Evolutionary conservation across 148 eudicot genomes (phyloP).

Genomic region (Diospyros kaki): DNA sequence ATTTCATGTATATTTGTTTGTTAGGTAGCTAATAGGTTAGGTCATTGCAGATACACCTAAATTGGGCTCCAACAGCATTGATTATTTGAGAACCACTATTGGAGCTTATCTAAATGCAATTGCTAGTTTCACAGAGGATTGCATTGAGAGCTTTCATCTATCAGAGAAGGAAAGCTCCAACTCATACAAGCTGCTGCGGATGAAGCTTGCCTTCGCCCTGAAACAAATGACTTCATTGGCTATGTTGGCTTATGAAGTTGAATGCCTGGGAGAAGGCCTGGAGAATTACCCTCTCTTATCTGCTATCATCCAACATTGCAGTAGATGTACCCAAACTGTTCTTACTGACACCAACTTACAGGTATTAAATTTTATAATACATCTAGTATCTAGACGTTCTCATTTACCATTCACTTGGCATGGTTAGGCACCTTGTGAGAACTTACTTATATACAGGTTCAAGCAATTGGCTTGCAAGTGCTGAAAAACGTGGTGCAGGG

Average conservation of each 20-base stretch:
- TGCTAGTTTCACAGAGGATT: conserved; percentile 47
- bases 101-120: conserved; percentile 56
- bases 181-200: conserved; percentile 49
- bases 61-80: conserved; percentile 33
- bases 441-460: conserved; percentile 46
- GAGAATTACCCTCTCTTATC: conserved; percentile 37
- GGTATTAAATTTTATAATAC: conserved; percentile 36
- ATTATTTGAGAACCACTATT: conserved; percentile 41
- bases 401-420: not conserved
- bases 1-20: not conserved
- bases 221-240: conserved; percentile 57
- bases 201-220: conserved; percentile 83
- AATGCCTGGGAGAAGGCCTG: conserved; percentile 31
- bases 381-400: conserved; percentile 11
- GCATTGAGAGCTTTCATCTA: conserved; percentile 58
- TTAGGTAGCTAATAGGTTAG: conserved; percentile 3
- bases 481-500: conserved; percentile 62
- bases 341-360: conserved; percentile 56
- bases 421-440: conserved; percentile 16
- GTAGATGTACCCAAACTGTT: conserved; percentile 40
- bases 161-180: conserved; percentile 49
- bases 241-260: conserved; percentile 48
- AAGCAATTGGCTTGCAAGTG: conserved; percentile 77
- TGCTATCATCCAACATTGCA: conserved; percentile 43
- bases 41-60: conserved; percentile 50